A percentile compares a stretch with the other conserved stretches of the same genome.
Conservation (phyloP, 2,329 filamentous ascomycete genomes). For the Diplodia corticola region DNA sequence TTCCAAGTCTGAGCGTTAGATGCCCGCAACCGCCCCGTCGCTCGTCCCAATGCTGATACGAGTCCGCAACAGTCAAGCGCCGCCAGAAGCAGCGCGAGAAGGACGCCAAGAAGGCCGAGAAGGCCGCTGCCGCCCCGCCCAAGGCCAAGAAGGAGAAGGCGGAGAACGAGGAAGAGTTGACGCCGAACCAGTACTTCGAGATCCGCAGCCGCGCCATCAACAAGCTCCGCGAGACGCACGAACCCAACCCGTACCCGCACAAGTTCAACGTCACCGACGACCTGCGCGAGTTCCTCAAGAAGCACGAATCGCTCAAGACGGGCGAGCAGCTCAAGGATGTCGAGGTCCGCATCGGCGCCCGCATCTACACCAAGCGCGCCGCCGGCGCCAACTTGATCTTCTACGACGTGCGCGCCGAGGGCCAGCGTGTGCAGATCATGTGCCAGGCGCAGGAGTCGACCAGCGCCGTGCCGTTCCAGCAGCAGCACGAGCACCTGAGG, state of each 20-base stretch:
- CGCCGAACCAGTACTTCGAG: constrained; percentile 91
- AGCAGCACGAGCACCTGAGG: constrained; percentile 85
- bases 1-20: constrained; percentile 49
- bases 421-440: constrained; percentile 83
- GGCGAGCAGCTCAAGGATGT: constrained; percentile 79
- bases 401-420: constrained; percentile 80
- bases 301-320: constrained; percentile 80
- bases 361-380: constrained; percentile 77
- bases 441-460: constrained; percentile 80
- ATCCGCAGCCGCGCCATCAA: constrained; percentile 83
- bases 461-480: constrained; percentile 70
- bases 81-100: constrained; percentile 86
- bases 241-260: constrained; percentile 79
- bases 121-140: constrained; percentile 68
- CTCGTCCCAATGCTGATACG: constrained; percentile 28
- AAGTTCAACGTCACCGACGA: constrained; percentile 87
- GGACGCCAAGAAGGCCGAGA: constrained; percentile 86
- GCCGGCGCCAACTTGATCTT: constrained; percentile 85
- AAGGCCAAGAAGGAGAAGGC: constrained; percentile 62
- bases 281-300: constrained; percentile 73
- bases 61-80: constrained; percentile 76
- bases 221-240: constrained; percentile 70
- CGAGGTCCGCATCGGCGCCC: constrained; percentile 73
- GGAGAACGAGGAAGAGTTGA: constrained; percentile 70
- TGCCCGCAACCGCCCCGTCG: not conserved